Base-by-base conservation (phyloP, 2,329 filamentous ascomycete species). In the Trichoderma polysporum region DNA sequence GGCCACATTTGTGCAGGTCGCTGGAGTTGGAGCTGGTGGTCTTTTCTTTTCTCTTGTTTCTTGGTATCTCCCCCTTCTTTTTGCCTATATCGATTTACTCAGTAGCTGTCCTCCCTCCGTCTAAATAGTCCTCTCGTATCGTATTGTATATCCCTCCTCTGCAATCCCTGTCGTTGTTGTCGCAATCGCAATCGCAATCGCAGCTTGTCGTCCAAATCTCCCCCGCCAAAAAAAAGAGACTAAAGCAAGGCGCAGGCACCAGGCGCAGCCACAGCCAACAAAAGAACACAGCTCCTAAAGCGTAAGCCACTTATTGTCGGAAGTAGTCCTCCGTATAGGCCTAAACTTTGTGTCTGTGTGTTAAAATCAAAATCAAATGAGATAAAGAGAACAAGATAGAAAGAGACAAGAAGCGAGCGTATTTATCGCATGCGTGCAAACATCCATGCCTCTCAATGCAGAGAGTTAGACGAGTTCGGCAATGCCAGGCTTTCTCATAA, bases 1-100 rank as follows among this genome's bases (percentile, higher is more conserved):
- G 76, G 76, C 77, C 79, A 81, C 78, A 81, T 80, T 41, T 62
- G 58, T 7, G 13, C 15, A 15, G 45, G 41, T 60, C 0, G 8
- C 6, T n/a, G 15, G 13, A 33, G 19, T 57, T 19, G 19, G 13
- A 5, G 29, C 25, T 4, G 57, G 8, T 35, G 29, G 27, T 53
- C 12, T n/a, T 6, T 27, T n/a, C 7, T 4, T 53, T 47, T 9
- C 37, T 22, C 2, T 56, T n/a, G 25, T n/a, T 41, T 15, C 22
- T 29, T 22, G 19, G 8, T 52, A 25, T 31, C 12, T 33, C n/a
- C 27, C 9, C n/a, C 29, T 19, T 27, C 33, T 5, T 35, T 19
- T 19, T 17, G 8, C 50, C 17, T 35, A 17, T 22, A 4, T 54
- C 29, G 8, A 10, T 35, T 3, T 33, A 8, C 29, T 22, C 31